Evolutionary conservation across 2,329 filamentous ascomycete species (phyloP).

Genomic region (Cercospora sojina): DNA sequence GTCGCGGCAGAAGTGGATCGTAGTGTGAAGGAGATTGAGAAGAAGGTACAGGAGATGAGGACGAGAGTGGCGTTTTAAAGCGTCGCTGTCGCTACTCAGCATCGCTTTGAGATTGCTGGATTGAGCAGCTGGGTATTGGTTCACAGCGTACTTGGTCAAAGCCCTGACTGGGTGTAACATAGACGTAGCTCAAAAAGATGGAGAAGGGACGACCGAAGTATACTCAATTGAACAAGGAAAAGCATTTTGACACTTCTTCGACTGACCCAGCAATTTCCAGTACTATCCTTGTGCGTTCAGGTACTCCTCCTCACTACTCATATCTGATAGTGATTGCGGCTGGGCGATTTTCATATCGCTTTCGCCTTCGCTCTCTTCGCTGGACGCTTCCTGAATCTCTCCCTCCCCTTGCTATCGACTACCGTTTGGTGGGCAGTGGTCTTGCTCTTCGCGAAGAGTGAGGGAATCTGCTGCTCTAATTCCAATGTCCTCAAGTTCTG

Average conservation of each 20-base stretch:
- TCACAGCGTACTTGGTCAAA: background rate
- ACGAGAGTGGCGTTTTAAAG: constrained; percentile 40
- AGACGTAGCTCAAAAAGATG: background rate
- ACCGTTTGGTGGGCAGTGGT: background rate
- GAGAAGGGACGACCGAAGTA: background rate
- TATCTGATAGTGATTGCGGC: background rate
- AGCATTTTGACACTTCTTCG: background rate
- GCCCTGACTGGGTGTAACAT: background rate
- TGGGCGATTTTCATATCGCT: background rate
- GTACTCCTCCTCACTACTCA: background rate
- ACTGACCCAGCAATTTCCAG: background rate
- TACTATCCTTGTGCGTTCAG: background rate
- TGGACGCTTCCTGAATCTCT: background rate
- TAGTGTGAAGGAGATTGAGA: constrained; percentile 87
- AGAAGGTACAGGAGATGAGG: constrained; percentile 66
- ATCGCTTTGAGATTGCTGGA: background rate
- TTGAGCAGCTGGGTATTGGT: background rate
- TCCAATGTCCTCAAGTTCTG: background rate
- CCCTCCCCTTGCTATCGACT: background rate
- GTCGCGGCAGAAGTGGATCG: constrained; percentile 92
- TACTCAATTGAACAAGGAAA: background rate
- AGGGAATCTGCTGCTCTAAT: background rate
- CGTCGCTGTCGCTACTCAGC: background rate
- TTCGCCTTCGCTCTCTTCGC: background rate
- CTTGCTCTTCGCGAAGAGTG: background rate